Conservation (phyloP, 2,329 filamentous ascomycete genomes). For the Myriosclerotinia duriaeana region DNA sequence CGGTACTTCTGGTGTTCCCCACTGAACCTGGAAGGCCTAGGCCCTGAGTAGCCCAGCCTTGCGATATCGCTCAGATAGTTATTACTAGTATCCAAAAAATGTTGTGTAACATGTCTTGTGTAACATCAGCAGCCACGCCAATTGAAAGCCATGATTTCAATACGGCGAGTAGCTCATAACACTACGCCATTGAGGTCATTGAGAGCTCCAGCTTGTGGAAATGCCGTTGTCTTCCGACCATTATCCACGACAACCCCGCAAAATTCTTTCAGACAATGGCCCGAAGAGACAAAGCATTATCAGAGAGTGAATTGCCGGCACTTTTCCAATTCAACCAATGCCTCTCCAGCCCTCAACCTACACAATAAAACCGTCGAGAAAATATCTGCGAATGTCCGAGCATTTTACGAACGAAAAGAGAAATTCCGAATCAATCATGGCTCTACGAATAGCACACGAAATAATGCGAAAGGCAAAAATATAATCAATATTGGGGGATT, state of each 20-base stretch:
- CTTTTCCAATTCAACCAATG: neutral
- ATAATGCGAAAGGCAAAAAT: constrained; percentile 43
- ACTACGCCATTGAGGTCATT: constrained; percentile 1
- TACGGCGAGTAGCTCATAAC: neutral
- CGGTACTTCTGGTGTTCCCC: neutral
- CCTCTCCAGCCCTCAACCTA: constrained; percentile 32
- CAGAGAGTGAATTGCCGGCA: neutral
- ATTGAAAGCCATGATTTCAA: constrained; percentile 14
- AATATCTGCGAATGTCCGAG: constrained; percentile 47
- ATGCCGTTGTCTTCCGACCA: neutral
- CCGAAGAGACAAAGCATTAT: neutral
- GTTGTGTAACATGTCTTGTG: neutral
- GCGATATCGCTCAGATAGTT: neutral
- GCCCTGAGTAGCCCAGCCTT: neutral
- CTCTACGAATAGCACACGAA: constrained; percentile 54
- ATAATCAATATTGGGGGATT: constrained; percentile 51
- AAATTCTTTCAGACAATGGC: neutral
- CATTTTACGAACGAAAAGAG: constrained; percentile 49
- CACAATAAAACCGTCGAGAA: constrained; percentile 46
- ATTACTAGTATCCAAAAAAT: neutral
- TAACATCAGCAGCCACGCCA: constrained; percentile 7
- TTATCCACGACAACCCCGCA: constrained; percentile 1
- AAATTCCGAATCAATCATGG: constrained; percentile 59
- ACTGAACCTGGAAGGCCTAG: neutral
- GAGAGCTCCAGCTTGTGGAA: no score